These are phyloP conservation scores for Lachancea cidri DNA, from an alignment of 805 yeast genomes.

Conservation along the genomic window DNA sequence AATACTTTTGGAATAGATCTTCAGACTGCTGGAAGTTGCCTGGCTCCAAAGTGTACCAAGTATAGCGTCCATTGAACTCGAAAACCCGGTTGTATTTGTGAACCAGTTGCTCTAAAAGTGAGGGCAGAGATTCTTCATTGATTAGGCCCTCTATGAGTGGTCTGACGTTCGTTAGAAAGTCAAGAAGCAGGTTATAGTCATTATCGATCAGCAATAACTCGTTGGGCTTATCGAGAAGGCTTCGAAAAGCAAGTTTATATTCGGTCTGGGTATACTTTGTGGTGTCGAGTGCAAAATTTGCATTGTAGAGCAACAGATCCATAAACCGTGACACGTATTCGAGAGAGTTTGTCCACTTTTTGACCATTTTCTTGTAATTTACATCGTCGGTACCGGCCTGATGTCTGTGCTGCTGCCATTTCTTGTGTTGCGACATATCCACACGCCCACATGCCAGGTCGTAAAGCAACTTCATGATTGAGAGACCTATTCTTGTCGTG, in stretches of 20 bases:
- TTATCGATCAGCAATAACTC: conserved; percentile 14
- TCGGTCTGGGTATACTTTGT: conserved; percentile 7
- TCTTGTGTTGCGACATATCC: conserved; percentile 4
- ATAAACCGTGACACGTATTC: conserved; percentile 12
- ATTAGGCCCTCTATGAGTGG: conserved; percentile 12
- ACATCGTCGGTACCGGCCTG: not conserved
- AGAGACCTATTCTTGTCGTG: conserved; percentile 23
- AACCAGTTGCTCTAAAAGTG: not conserved
- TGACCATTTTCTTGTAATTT: conserved; percentile 7
- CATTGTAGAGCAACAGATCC: conserved; percentile 13
- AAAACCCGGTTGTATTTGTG: conserved; percentile 2
- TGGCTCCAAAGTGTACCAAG: conserved; percentile 7
- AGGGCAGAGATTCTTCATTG: conserved; percentile 1
- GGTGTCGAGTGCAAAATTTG: conserved; percentile 9
- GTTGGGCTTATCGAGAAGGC: conserved; percentile 5
- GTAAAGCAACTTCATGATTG: conserved; percentile 12
- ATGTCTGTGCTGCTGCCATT: conserved; percentile 6
- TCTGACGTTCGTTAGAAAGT: conserved; percentile 13
- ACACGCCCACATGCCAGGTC: conserved; percentile 11
- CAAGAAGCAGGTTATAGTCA: conserved; percentile 14
- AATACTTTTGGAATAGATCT: conserved; percentile 8
- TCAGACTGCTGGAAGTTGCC: conserved; percentile 2
- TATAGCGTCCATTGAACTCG: conserved; percentile 9
- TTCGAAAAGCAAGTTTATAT: conserved; percentile 11
- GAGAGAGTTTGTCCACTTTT: conserved; percentile 7